Evolutionary conservation across 1,139 yeast genomes (phyloP).

Genomic region (Saccharomyces hybrid): DNA sequence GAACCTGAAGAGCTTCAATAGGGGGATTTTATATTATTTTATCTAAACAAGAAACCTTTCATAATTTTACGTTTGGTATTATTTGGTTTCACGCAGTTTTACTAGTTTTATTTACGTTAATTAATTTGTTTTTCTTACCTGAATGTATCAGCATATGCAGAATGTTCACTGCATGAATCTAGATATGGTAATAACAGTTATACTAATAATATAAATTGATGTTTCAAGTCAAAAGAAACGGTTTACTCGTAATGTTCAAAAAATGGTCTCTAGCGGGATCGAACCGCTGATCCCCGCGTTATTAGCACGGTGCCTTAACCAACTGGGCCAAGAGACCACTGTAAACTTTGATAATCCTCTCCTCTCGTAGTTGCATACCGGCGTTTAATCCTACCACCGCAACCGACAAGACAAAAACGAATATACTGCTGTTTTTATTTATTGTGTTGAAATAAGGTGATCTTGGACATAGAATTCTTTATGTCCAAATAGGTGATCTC

Average conservation of each 20-base stretch:
- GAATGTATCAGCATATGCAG: not conserved
- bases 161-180: no score
- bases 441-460: no score
- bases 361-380: not conserved
- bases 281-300: conserved; percentile 33
- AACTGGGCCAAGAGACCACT: conserved; percentile 30
- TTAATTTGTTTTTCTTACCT: not conserved
- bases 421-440: no score
- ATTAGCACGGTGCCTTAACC: conserved; percentile 32
- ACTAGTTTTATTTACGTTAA: not conserved
- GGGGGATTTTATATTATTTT: not conserved
- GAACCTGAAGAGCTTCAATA: conserved; percentile 4
- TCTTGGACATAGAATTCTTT: no score
- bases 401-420: no score
- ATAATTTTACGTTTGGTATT: not conserved
- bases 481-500: no score
- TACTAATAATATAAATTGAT: no score
- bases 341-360: not conserved
- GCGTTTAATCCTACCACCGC: no score
- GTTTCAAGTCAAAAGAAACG: no score
- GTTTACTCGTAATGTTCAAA: not conserved
- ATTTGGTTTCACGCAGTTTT: not conserved
- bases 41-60: not conserved
- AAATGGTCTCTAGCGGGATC: conserved; percentile 31
- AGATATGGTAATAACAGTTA: no score